Evolutionary conservation across 2,329 filamentous ascomycete species (phyloP), one percentile per base, ranked within the genome.

Genomic region (Nectriaceae sp.): DNA sequence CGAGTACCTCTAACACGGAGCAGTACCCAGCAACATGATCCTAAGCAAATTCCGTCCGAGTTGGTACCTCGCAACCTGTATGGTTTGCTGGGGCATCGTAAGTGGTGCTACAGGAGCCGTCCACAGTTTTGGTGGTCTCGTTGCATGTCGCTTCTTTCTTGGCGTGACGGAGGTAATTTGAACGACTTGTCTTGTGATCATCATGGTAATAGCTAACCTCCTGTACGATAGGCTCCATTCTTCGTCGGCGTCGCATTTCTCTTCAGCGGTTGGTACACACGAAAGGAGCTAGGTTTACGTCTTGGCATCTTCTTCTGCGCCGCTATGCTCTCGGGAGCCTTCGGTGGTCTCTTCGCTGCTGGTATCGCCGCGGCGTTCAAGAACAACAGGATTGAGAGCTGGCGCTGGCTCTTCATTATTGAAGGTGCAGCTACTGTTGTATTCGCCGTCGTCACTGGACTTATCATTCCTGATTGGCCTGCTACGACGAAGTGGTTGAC

Each of bases 1-100:
- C 26, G 26, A 15, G 26, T 31, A 8, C 8, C 15, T 31, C 48
- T 50, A 43, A 44, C 40, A 40, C 56, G 70, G 33, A 3, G 31
- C 39, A 57, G 70, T 80, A 2, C 74, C 74, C 2, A 75, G 70
- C 45, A 77, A 77, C 53, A 66, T 77, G 56, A 64, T 76, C 36
- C 65, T 77, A 13, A 72, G 67, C 24, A 72, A 71, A 51, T 63
- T 75, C 20, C 67, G 70, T 3, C 75, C 75, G 11, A 70, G 69
- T 2, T 59, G 71, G 45, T 77, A 77, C 35, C 54, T 64, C 5
- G 49, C 56, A 3, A 40, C 40, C 13, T 55, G 54, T 44, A 65
- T 65, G 59, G 46, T 50, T 11, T 53, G 49, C 4, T 64, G 60
- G 62, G 63, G 60, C 3, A 45, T 60, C 6, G 56, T 65, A 15